A percentile compares a stretch with the other conserved stretches of the same genome.
These are phyloP conservation scores for Fonsecaea pedrosoi DNA, from an alignment of 2,329 filamentous ascomycete genomes.

Conservation along the genomic window DNA sequence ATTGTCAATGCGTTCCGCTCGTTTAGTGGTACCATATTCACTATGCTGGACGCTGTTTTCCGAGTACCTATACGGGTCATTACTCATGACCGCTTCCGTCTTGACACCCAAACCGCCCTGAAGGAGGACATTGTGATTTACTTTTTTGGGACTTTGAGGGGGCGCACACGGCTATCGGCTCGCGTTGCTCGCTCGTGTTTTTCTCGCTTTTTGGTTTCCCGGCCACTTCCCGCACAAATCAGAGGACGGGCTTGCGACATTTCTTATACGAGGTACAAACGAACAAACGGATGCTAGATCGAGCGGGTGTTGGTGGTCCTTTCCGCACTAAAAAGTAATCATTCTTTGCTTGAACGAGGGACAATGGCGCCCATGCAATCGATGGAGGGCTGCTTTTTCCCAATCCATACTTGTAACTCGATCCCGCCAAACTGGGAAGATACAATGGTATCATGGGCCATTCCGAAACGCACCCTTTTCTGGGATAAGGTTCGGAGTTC, in stretches of 20 bases:
- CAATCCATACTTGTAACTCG: too few species aligned
- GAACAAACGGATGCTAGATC: neutral
- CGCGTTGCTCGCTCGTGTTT: neutral
- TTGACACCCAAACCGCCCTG: neutral
- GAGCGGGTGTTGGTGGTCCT: neutral
- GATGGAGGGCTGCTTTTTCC: neutral
- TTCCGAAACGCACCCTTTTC: too few species aligned
- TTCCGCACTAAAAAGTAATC: neutral
- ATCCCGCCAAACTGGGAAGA: too few species aligned
- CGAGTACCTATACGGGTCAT: neutral
- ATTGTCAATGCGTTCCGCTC: too few species aligned
- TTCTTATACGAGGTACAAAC: neutral
- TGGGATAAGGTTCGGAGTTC: too few species aligned
- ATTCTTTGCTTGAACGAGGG: neutral
- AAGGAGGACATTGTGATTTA: neutral
- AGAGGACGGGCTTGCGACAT: neutral
- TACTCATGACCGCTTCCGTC: neutral
- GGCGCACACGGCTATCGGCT: neutral
- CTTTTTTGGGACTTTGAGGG: neutral
- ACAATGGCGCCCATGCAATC: neutral
- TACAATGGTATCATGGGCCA: too few species aligned
- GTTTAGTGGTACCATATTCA: too few species aligned
- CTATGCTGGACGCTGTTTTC: too few species aligned
- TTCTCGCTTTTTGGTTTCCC: neutral
- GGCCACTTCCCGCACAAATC: slow-evolving; percentile 17